phyloP scores from a whole-genome alignment of 2,329 filamentous ascomycete species.

The Zalaria obscura region DNA sequence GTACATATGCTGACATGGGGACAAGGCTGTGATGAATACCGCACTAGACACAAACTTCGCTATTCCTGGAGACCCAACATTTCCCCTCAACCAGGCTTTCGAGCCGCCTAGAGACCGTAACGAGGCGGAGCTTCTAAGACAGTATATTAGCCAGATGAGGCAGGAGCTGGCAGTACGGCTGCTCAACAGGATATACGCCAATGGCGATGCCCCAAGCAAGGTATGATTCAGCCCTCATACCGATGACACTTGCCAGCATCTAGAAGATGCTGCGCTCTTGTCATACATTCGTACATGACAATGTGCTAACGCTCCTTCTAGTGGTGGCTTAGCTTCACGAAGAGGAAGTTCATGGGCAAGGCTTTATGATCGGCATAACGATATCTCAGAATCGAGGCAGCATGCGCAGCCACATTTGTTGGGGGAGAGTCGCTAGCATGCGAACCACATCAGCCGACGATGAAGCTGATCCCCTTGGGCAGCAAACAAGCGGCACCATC shows the following conservation, averaged over 20 bases:
- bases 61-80: conserved; percentile 82
- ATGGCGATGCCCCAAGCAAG: conserved; percentile 51
- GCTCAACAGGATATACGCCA: conserved; percentile 75
- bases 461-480: no score
- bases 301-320: conserved; percentile 37
- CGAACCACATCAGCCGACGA: no score
- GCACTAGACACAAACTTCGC: conserved; percentile 90
- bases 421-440: no score
- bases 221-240: conserved; percentile 19
- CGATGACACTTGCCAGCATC: neutral
- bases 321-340: conserved; percentile 98
- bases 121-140: conserved; percentile 74
- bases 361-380: conserved; percentile 16
- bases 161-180: conserved; percentile 79
- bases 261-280: neutral
- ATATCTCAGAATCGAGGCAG: no score
- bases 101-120: conserved; percentile 76
- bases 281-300: neutral
- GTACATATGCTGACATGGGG: neutral
- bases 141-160: conserved; percentile 83
- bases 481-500: no score
- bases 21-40: conserved; percentile 68
- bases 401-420: no score
- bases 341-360: conserved; percentile 99
- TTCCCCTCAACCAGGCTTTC: conserved; percentile 93